phyloP scores from a whole-genome alignment of 805 yeast genomes.

The Spathaspora sp. region DNA sequence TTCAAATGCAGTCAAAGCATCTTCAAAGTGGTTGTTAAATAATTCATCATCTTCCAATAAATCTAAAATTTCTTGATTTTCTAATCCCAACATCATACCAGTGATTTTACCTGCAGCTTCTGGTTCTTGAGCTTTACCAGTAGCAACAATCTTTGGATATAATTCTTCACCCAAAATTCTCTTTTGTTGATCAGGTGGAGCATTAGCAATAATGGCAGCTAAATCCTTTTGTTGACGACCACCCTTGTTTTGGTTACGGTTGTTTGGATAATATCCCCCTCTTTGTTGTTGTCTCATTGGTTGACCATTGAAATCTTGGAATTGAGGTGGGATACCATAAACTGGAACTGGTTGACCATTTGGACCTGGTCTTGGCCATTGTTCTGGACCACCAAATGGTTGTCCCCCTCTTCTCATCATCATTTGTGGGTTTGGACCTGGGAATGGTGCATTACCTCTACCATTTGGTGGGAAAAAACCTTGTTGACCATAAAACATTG shows the following conservation, averaged over 20 bases:
- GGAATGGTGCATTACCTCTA: constrained; percentile 74
- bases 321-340: constrained; percentile 75
- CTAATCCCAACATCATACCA: constrained; percentile 97
- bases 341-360: constrained; percentile 82
- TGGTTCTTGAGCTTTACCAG: constrained; percentile 82
- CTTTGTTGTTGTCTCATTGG: constrained; percentile 47
- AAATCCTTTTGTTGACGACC: constrained; percentile 46
- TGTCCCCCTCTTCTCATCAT: constrained; percentile 66
- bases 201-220: constrained; percentile 58
- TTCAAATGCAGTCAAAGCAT: constrained; percentile 92
- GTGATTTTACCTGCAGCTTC: constrained; percentile 98
- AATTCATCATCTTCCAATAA: constrained; percentile 86
- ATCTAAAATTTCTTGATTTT: constrained; percentile 83
- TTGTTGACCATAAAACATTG: constrained; percentile 83
- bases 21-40: constrained; percentile 87
- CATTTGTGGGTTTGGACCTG: constrained; percentile 78
- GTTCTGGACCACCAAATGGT: constrained; percentile 26
- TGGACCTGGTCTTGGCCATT: constrained; percentile 72
- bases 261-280: constrained; percentile 53
- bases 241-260: constrained; percentile 42
- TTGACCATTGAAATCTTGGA: constrained; percentile 37
- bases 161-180: constrained; percentile 96
- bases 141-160: constrained; percentile 85
- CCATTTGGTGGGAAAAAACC: constrained; percentile 81
- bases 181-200: constrained; percentile 90